phyloP scores from a whole-genome alignment of 129 eudicot species.

The Dittrichia graveolens region DNA sequence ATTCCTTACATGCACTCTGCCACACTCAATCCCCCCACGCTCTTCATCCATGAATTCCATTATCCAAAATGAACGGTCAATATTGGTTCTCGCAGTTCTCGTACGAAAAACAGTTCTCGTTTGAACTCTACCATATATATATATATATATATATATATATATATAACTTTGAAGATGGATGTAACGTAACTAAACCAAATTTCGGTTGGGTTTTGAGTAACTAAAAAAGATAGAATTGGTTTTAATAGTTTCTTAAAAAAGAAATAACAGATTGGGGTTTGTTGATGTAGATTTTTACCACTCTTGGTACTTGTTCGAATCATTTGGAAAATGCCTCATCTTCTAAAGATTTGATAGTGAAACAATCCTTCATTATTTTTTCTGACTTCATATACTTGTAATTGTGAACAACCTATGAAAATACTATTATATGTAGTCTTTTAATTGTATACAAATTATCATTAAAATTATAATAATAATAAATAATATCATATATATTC shows the following conservation, averaged over 20 bases:
- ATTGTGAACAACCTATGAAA: background rate
- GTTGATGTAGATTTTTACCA: constrained; percentile 36
- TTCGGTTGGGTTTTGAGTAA: constrained; percentile 21
- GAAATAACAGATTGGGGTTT: constrained; percentile 22
- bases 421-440: no score
- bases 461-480: no score
- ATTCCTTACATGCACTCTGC: no score
- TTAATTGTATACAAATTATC: no score
- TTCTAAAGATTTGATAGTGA: constrained; percentile 41
- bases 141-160: background rate
- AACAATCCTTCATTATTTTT: constrained; percentile 8
- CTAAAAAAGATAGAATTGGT: constrained; percentile 26
- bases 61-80: no score
- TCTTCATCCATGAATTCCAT: no score
- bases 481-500: no score
- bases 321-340: constrained; percentile 21
- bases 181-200: constrained; percentile 23
- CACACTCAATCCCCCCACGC: no score
- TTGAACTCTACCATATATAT: no score
- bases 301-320: constrained; percentile 12
- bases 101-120: no score
- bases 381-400: background rate
- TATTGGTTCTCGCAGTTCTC: no score
- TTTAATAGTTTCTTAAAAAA: constrained; percentile 20
- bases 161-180: background rate